Evolutionary conservation across 441 rosid species (phyloP), one percentile per base, ranked within the genome.

Genomic region (Croton setiger): DNA sequence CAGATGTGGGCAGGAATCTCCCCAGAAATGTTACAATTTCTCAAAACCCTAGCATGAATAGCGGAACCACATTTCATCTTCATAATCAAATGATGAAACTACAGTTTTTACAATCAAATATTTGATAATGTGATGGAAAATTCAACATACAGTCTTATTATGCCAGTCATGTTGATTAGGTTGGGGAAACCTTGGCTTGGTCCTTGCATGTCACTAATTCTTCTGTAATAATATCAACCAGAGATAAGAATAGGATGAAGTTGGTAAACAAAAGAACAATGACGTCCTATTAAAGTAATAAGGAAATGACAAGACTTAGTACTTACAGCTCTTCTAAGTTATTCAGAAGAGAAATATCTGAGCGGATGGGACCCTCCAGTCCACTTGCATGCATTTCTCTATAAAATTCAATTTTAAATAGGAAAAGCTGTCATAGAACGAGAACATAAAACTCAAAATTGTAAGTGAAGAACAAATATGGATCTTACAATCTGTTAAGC

Each of bases 141-240:
- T 61, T 54, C 63, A 67, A 78, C 92, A 67, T 81, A 88, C 93
- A 86, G 60, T 79, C 65, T 84, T 52, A 1, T 0, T 60, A 86
- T 37, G 53, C 77, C 76, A 69, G 78, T 71, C 69, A 71, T 39
- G 60, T 72, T 82, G 63, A 39, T 64, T 20, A 71, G 71, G 21
- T 44, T n/a, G 55, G 98, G 97, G 80, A 90, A 90, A 64, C 70
- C 73, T 70, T 86, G 92, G 56, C 72, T 69, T 58, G 90, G 82
- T 75, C 91, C 89, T 55, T 55, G 75, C 57, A 90, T 73, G 67
- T 88, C 93, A 71, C 85, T 87, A 64, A 89, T 86, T 82, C 85
- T 93, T 86, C 98, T 91, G 89, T 37, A 39, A 69, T 64, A 72
- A 48, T 54, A 41, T 15, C 57, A 55, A 10, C 23, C 37, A 37